These are phyloP conservation scores for Solanum virginianum DNA, from an alignment of 257 asterid species.

Conservation along the genomic window DNA sequence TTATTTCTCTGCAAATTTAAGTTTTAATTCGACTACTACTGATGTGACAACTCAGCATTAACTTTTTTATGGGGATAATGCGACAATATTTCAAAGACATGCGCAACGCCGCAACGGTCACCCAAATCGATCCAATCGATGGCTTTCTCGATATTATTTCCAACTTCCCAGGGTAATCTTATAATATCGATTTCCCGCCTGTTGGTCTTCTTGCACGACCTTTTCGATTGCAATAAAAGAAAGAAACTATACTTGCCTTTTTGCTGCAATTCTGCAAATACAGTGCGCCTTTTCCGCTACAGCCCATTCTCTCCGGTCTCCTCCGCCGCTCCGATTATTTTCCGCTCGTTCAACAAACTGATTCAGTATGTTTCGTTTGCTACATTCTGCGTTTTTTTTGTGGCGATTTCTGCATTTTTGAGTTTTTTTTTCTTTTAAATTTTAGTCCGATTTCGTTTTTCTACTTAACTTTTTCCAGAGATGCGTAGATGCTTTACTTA, in stretches of 20 bases:
- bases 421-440: background rate
- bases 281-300: background rate
- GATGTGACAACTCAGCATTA: background rate
- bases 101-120: background rate
- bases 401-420: background rate
- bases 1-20: background rate
- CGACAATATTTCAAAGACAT: background rate
- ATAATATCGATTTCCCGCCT: background rate
- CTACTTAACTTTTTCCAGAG: background rate
- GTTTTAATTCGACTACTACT: background rate
- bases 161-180: background rate
- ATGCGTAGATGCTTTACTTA: background rate
- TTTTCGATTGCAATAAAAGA: background rate
- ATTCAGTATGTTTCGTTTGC: background rate
- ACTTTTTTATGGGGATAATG: background rate
- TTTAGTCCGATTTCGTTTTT: background rate
- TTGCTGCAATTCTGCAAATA: background rate
- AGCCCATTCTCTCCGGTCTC: background rate
- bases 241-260: background rate
- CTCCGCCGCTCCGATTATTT: background rate
- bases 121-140: background rate
- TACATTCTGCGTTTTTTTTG: background rate
- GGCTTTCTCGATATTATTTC: constrained; percentile 1
- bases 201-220: background rate
- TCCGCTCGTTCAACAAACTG: background rate